These are phyloP conservation scores for Sambucus nigra DNA, from an alignment of 129 eudicot genomes.

Conservation along the genomic window DNA sequence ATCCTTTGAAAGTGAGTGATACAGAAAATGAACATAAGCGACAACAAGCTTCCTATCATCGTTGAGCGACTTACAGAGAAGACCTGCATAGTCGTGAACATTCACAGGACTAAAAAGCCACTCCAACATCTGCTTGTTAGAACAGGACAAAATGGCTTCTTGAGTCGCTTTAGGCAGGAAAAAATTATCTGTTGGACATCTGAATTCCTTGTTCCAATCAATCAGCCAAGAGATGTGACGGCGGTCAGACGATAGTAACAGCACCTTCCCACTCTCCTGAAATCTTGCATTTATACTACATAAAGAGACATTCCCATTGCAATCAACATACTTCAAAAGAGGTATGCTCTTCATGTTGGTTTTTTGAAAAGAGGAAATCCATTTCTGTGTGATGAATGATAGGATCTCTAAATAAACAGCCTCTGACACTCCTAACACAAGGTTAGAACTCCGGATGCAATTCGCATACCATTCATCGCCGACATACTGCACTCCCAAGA, in stretches of 20 bases:
- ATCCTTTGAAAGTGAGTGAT: constrained; percentile 15
- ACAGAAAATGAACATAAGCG: constrained; percentile 37
- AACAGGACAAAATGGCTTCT: constrained; percentile 12
- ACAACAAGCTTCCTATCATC: constrained; percentile 22
- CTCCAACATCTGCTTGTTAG: constrained; percentile 11
- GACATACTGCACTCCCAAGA: constrained; percentile 27
- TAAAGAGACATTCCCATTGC: constrained; percentile 18
- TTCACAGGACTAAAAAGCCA: constrained; percentile 34
- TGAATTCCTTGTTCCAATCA: constrained; percentile 36
- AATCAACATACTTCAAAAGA: constrained; percentile 28
- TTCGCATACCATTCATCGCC: constrained; percentile 46
- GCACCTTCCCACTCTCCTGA: not conserved
- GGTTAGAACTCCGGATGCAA: constrained; percentile 42
- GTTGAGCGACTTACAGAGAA: constrained; percentile 7
- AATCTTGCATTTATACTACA: constrained; percentile 12
- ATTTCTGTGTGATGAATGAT: constrained; percentile 28
- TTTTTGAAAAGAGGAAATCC: constrained; percentile 26
- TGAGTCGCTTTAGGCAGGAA: constrained; percentile 35
- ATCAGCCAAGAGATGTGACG: constrained; percentile 28
- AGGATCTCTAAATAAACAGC: constrained; percentile 37
- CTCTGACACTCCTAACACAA: constrained; percentile 33
- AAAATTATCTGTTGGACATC: not conserved
- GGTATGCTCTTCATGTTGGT: constrained; percentile 31
- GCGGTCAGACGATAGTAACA: constrained; percentile 17
- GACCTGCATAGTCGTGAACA: constrained; percentile 26